These are phyloP conservation scores for Chrysoporthe deuterocubensis DNA, from an alignment of 2,329 filamentous ascomycete genomes.

Conservation along the genomic window DNA sequence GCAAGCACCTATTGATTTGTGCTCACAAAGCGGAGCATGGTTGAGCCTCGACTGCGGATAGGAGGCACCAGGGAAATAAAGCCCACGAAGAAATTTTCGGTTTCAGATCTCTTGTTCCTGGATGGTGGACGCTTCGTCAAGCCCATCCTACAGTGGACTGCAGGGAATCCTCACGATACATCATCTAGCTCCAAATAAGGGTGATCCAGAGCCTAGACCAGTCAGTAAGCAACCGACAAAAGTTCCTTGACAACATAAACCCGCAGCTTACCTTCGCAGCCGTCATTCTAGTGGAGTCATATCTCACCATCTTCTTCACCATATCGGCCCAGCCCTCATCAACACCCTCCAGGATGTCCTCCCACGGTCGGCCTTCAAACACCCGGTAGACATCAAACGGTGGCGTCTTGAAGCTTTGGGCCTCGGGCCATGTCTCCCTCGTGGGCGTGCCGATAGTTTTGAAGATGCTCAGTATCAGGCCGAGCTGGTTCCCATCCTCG, in stretches of 20 bases:
- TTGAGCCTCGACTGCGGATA: background rate
- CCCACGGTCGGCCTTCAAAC: slow-evolving; percentile 72
- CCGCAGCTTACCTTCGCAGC: slow-evolving; percentile 60
- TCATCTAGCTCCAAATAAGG: background rate
- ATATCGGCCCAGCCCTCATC: slow-evolving; percentile 65
- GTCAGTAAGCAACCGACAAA: background rate
- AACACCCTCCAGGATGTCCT: slow-evolving; percentile 66
- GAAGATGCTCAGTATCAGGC: slow-evolving; percentile 90
- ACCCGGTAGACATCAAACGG: slow-evolving; percentile 90
- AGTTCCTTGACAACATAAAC: background rate
- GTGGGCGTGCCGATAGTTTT: slow-evolving; percentile 87
- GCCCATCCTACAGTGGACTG: background rate
- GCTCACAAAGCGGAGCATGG: background rate
- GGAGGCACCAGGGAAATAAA: background rate
- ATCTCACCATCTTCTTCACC: slow-evolving; percentile 70
- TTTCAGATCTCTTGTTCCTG: background rate
- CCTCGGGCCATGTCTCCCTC: slow-evolving; percentile 81
- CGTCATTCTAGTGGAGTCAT: slow-evolving; percentile 70
- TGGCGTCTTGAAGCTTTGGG: slow-evolving; percentile 65
- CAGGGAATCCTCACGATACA: background rate
- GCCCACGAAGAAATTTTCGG: background rate
- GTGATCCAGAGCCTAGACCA: background rate
- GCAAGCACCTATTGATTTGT: background rate
- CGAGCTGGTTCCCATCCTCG: slow-evolving; percentile 89
- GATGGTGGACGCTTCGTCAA: background rate